Percentiles rank a stretch among this genome's conserved stretches.
These are phyloP conservation scores for Penicillium thymicola DNA, from an alignment of 2,329 filamentous ascomycete genomes.

Conservation along the genomic window DNA sequence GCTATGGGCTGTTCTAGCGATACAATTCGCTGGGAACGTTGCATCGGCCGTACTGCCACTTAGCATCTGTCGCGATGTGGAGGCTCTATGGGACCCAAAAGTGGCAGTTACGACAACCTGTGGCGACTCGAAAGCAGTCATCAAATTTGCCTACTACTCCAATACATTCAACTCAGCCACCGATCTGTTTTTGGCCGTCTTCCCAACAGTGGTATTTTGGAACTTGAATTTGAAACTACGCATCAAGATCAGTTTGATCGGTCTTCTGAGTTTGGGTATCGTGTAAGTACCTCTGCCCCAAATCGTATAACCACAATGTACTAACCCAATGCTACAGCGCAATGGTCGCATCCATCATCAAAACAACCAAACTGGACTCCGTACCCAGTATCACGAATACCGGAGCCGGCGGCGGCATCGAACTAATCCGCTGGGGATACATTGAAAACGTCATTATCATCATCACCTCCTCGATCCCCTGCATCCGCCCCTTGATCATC, in stretches of 20 bases:
- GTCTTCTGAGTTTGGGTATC: constrained; percentile 28
- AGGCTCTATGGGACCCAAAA: constrained; percentile 24
- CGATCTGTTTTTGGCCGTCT: constrained; percentile 30
- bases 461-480: constrained; percentile 32
- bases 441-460: constrained; percentile 31
- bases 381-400: constrained; percentile 29
- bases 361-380: constrained; percentile 27
- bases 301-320: background rate
- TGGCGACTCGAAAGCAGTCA: constrained; percentile 18
- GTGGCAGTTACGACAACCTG: constrained; percentile 25
- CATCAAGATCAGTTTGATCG: constrained; percentile 29
- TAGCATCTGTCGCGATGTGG: constrained; percentile 26
- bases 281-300: constrained; percentile 17
- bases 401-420: constrained; percentile 22
- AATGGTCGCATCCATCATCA: constrained; percentile 33
- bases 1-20: constrained; percentile 23
- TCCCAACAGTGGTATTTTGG: constrained; percentile 31
- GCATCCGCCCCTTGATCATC: constrained; percentile 30
- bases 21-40: constrained; percentile 28
- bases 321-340: constrained; percentile 18
- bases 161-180: constrained; percentile 29
- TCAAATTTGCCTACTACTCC: constrained; percentile 31
- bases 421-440: constrained; percentile 32
- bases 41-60: constrained; percentile 28
- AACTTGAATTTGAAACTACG: constrained; percentile 29